Conservation (phyloP, 2,329 filamentous ascomycete species). For the Talaromyces atroroseus region DNA sequence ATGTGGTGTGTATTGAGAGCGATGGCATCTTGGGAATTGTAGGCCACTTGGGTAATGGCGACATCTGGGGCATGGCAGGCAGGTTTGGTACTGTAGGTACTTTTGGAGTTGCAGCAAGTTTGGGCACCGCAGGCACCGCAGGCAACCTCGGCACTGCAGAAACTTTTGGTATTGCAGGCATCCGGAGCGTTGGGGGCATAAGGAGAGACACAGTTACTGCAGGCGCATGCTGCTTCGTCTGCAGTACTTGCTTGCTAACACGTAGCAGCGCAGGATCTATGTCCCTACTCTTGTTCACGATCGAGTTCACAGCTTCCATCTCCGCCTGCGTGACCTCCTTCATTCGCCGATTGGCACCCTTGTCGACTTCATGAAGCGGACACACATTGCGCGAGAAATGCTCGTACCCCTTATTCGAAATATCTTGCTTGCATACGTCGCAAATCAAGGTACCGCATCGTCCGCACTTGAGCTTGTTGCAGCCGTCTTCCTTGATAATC, state of each 20-base stretch:
- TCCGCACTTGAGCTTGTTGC: constrained; percentile 76
- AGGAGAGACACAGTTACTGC: too few relatives aligned
- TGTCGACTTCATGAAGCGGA: constrained; percentile 16
- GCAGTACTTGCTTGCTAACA: background rate
- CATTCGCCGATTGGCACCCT: constrained; percentile 15
- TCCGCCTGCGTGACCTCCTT: constrained; percentile 26
- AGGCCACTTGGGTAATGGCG: too few relatives aligned
- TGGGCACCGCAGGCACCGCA: too few relatives aligned
- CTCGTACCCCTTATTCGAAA: constrained; percentile 55
- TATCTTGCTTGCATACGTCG: constrained; percentile 57
- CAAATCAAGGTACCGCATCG: constrained; percentile 53
- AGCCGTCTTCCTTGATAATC: constrained; percentile 73
- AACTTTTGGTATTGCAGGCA: background rate
- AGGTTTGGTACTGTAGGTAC: background rate
- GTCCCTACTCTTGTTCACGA: constrained; percentile 19
- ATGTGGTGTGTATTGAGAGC: background rate
- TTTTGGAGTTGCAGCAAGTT: too few relatives aligned
- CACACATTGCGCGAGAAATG: constrained; percentile 57
- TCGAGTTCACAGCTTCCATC: constrained; percentile 23
- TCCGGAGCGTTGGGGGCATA: background rate
- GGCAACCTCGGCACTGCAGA: background rate
- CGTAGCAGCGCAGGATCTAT: constrained; percentile 6
- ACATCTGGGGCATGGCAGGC: background rate
- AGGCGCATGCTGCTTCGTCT: too few relatives aligned
- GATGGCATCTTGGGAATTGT: too few relatives aligned